Conservation (phyloP, 345 rosid species). For the Arabidopsis suecica region DNA sequence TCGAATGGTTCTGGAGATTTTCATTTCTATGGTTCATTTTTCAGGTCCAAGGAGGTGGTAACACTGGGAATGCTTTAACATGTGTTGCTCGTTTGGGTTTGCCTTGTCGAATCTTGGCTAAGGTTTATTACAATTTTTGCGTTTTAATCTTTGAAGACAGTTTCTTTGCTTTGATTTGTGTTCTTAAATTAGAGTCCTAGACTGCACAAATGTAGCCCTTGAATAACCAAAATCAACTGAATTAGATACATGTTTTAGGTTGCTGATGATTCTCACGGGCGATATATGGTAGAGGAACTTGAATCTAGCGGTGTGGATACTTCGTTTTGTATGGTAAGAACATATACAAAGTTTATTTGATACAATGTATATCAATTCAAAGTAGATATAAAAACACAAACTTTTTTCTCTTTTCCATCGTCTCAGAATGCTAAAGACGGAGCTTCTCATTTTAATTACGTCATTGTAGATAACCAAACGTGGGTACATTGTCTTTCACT, state of each 20-base stretch:
- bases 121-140: constrained; percentile 40
- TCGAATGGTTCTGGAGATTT: not conserved
- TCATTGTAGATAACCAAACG: constrained; percentile 86
- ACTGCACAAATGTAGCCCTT: not conserved
- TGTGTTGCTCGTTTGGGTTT: constrained; percentile 72
- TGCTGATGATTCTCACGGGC: constrained; percentile 66
- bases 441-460: constrained; percentile 78
- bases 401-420: not conserved
- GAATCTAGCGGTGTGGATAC: constrained; percentile 66
- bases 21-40: not conserved
- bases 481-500: constrained; percentile 49
- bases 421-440: constrained; percentile 77
- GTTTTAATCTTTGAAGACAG: not conserved
- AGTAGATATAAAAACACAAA: not conserved
- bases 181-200: too few species aligned
- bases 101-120: constrained; percentile 60
- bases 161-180: not conserved
- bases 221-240: not conserved
- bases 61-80: constrained; percentile 65
- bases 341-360: not conserved
- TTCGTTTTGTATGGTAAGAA: constrained; percentile 63
- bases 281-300: constrained; percentile 60
- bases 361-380: not conserved
- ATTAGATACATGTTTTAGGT: constrained; percentile 44
- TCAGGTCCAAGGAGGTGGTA: constrained; percentile 81